phyloP scores from a whole-genome alignment of 2,329 filamentous ascomycete genomes.

The Fusarium armeniacum region DNA sequence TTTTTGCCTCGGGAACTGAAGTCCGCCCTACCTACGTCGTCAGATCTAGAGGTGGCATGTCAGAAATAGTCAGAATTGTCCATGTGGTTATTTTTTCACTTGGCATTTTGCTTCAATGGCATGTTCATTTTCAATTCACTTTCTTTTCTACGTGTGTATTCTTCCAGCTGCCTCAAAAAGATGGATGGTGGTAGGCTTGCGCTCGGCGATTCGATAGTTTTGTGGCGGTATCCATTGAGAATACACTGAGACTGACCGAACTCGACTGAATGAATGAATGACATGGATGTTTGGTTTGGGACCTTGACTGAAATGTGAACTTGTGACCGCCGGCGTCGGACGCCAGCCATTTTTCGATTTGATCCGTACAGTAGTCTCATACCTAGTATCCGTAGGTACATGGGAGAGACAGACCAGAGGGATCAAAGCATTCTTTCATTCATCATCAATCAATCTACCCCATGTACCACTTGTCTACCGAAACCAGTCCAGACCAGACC shows the following conservation, averaged over 20 bases:
- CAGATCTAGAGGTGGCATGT: slow-evolving; percentile 27
- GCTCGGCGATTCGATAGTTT: slow-evolving; percentile 28
- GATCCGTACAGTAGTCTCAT: slow-evolving; percentile 17
- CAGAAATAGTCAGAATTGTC: not conserved
- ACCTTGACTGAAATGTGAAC: slow-evolving; percentile 42
- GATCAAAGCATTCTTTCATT: slow-evolving; percentile 11
- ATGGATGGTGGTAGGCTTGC: slow-evolving; percentile 8
- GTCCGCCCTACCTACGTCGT: slow-evolving; percentile 22
- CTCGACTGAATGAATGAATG: slow-evolving; percentile 31
- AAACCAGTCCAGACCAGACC: slow-evolving; percentile 22
- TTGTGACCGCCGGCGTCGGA: slow-evolving; percentile 47
- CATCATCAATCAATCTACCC: slow-evolving; percentile 6
- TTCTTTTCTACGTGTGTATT: too few species aligned
- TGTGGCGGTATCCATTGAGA: slow-evolving; percentile 38
- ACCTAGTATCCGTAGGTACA: not conserved
- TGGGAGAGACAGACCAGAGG: not conserved
- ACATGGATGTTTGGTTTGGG: slow-evolving; percentile 23
- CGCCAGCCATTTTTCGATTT: slow-evolving; percentile 34
- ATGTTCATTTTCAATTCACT: not conserved
- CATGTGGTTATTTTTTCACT: slow-evolving; percentile 20
- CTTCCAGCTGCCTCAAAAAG: too few species aligned
- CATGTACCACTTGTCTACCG: slow-evolving; percentile 30
- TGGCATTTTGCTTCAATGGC: not conserved
- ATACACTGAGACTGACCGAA: slow-evolving; percentile 33
- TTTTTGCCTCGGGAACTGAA: slow-evolving; percentile 36